phyloP scores from a whole-genome alignment of 345 rosid species.

The Bruguiera parviflora region DNA sequence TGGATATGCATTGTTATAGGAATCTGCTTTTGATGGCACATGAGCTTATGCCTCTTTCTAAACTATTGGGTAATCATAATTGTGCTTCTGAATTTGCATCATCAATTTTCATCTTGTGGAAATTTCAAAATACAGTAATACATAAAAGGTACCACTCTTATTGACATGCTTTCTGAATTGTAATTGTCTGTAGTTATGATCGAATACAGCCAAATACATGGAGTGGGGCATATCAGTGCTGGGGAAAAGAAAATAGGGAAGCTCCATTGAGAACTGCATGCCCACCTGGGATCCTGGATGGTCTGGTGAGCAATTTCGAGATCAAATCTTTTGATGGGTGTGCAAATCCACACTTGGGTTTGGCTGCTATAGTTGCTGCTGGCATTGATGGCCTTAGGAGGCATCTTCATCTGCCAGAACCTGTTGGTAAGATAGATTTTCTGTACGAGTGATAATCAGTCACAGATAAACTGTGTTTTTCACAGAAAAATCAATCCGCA shows the following conservation, averaged over 20 bases:
- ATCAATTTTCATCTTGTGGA: background rate
- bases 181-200: conserved; percentile 56
- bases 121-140: background rate
- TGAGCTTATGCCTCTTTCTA: too few species aligned
- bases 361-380: conserved; percentile 73
- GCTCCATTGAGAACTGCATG: conserved; percentile 81
- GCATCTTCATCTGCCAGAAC: conserved; percentile 66
- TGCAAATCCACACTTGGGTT: conserved; percentile 79
- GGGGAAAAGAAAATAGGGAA: conserved; percentile 98
- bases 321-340: conserved; percentile 86
- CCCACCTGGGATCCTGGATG: conserved; percentile 77
- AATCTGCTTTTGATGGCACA: background rate
- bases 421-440: conserved; percentile 50
- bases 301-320: conserved; percentile 88
- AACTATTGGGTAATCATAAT: background rate
- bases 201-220: conserved; percentile 90
- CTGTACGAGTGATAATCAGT: too few species aligned
- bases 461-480: too few species aligned
- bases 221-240: conserved; percentile 97
- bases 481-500: too few species aligned
- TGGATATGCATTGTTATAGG: background rate
- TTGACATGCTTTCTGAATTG: background rate
- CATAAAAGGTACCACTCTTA: background rate
- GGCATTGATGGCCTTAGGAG: conserved; percentile 88
- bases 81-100: background rate